Evolutionary conservation across 192 early-diverging fungal genomes (phyloP).

Genomic region (Entrophospora sp.): DNA sequence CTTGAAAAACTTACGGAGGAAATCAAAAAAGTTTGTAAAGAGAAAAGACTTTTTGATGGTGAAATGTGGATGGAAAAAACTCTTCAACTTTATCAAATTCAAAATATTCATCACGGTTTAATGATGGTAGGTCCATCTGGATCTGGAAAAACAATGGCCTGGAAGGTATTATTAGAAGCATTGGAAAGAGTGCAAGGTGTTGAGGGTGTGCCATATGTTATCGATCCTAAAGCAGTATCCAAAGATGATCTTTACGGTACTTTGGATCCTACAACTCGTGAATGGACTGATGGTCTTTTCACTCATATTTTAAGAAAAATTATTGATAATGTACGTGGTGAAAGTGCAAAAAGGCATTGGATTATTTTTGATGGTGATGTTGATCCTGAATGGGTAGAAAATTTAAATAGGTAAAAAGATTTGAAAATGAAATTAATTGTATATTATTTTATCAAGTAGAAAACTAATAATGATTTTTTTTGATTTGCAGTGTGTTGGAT

Average conservation of each 20-base stretch:
- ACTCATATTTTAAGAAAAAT: conserved; percentile 96
- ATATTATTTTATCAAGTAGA: no score
- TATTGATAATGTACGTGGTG: conserved; percentile 96
- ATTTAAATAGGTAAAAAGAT: conserved; percentile 78
- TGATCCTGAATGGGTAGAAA: conserved; percentile 99
- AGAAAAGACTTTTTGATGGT: conserved; percentile 64
- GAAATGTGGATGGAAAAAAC: conserved; percentile 93
- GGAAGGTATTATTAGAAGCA: conserved; percentile 86
- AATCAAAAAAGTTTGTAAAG: conserved; percentile 66
- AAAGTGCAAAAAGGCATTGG: conserved; percentile 92
- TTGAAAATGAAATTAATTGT: no score
- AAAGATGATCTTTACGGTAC: conserved; percentile 97
- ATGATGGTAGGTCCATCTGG: conserved; percentile 99
- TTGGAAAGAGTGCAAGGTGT: conserved; percentile 80
- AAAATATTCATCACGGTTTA: conserved; percentile 95
- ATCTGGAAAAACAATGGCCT: conserved; percentile 90
- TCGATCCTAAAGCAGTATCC: conserved; percentile 96
- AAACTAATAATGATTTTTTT: no score
- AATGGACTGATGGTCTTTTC: conserved; percentile 99
- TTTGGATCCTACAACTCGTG: conserved; percentile 94
- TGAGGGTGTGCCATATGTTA: conserved; percentile 88
- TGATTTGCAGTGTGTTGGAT: conserved; percentile 72
- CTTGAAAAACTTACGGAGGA: conserved; percentile 65
- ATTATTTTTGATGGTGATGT: conserved; percentile 99
- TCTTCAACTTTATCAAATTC: conserved; percentile 96